Percentiles rank a stretch among this genome's conserved stretches.
Evolutionary conservation across 306 rosid genomes (phyloP).

Genomic region (Sphenostylis stenocarpa): DNA sequence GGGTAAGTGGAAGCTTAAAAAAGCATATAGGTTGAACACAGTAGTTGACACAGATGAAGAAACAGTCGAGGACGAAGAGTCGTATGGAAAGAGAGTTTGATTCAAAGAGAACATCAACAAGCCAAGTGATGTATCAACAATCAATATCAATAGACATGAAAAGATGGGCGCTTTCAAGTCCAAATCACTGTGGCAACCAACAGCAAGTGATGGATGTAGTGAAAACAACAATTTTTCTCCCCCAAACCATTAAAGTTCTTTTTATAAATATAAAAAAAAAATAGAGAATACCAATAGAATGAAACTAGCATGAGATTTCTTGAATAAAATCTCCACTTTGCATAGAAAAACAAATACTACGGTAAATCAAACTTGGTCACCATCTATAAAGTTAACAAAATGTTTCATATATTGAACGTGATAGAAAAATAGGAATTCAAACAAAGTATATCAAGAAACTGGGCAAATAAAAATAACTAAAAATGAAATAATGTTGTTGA

Average conservation of each 20-base stretch:
- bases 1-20: neutral
- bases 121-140: conserved; percentile 75
- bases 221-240: conserved; percentile 34
- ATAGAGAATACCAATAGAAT: too few relatives aligned
- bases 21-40: neutral
- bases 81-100: conserved; percentile 39
- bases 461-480: neutral
- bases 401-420: neutral
- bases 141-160: conserved; percentile 95
- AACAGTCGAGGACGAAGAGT: conserved; percentile 34
- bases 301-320: neutral
- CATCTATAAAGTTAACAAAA: neutral
- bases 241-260: neutral
- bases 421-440: neutral
- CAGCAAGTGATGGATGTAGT: conserved; percentile 59
- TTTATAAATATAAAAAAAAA: neutral
- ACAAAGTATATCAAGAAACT: neutral
- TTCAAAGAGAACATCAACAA: conserved; percentile 61
- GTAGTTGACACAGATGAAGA: conserved; percentile 45
- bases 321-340: too few relatives aligned
- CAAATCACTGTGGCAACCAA: conserved; percentile 87
- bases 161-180: conserved; percentile 62
- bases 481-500: neutral
- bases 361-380: too few relatives aligned
- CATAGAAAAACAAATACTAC: too few relatives aligned